These are phyloP conservation scores for Mrakia hoshinonis DNA, from an alignment of 768 basidiomycete genomes.

Conservation along the genomic window DNA sequence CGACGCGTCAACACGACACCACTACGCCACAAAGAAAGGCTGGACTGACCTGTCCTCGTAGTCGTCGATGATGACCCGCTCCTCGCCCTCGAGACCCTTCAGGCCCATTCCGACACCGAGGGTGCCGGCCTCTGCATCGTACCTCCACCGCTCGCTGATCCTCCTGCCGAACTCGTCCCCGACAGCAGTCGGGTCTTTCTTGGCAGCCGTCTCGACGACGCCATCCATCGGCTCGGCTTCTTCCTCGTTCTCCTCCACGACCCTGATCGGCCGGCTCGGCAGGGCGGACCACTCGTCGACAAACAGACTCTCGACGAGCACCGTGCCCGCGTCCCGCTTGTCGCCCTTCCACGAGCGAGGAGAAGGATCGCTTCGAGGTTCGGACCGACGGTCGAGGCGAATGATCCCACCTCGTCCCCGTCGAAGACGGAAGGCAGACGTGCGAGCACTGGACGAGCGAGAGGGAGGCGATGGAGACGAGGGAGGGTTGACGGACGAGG, in stretches of 20 bases:
- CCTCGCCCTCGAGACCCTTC: conserved; percentile 38
- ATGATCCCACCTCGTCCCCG: conserved; percentile 73
- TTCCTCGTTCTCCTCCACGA: conserved; percentile 27
- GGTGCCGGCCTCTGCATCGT: conserved; percentile 38
- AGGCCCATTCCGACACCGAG: conserved; percentile 38
- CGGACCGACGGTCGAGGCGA: conserved; percentile 59
- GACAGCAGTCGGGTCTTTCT: background rate
- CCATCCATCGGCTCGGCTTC: conserved; percentile 33
- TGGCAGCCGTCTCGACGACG: conserved; percentile 27
- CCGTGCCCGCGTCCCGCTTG: background rate
- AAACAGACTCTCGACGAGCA: conserved; percentile 21
- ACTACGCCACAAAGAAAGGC: background rate
- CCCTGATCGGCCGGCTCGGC: conserved; percentile 3
- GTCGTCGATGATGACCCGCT: conserved; percentile 43
- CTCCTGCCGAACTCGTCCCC: conserved; percentile 29
- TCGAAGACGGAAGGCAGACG: conserved; percentile 56
- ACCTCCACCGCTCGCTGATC: conserved; percentile 42
- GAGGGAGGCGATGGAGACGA: background rate
- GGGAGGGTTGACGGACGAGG: background rate
- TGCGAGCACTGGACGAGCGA: conserved; percentile 33
- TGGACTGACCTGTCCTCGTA: conserved; percentile 34
- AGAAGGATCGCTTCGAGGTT: conserved; percentile 13
- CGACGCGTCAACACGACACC: no score
- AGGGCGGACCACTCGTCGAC: conserved; percentile 21
- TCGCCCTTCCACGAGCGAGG: background rate